These are phyloP conservation scores for Claviceps arundinis DNA, from an alignment of 2,329 filamentous ascomycete genomes.

Conservation along the genomic window DNA sequence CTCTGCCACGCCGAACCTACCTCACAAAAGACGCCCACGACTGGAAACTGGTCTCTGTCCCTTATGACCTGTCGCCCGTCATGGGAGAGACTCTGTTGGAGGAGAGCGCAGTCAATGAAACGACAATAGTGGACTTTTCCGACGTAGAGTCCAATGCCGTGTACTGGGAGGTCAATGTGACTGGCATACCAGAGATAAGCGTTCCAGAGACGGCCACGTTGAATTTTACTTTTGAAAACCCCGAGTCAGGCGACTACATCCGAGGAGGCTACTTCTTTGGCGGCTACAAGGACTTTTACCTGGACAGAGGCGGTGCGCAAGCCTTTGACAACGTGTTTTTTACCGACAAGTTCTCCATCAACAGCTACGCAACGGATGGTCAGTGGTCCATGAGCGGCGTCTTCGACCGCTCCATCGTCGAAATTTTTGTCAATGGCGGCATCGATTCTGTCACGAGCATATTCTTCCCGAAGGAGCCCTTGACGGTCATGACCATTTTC, in stretches of 20 bases:
- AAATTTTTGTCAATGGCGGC: constrained; percentile 21
- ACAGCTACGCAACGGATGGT: constrained; percentile 7
- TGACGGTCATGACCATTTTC: constrained; percentile 12
- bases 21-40: constrained; percentile 39
- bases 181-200: constrained; percentile 16
- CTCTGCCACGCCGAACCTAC: constrained; percentile 32
- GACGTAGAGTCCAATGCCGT: constrained; percentile 20
- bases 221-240: constrained; percentile 16
- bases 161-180: constrained; percentile 41
- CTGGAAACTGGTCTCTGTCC: constrained; percentile 35
- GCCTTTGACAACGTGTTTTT: constrained; percentile 20
- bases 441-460: constrained; percentile 19
- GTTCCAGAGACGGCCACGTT: constrained; percentile 12
- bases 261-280: too few species aligned
- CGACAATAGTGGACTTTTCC: constrained; percentile 36
- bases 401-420: constrained; percentile 21
- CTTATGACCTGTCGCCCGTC: constrained; percentile 35
- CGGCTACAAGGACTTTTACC: too few species aligned
- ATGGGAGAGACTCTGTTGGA: constrained; percentile 16
- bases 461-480: constrained; percentile 4
- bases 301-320: background rate
- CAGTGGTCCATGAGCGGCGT: constrained; percentile 19
- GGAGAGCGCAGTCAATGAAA: constrained; percentile 29
- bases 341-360: constrained; percentile 18
- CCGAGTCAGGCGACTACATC: constrained; percentile 7